Evolutionary conservation across 192 early-diverging fungal species (phyloP), one percentile per base, ranked within the genome.

Genomic region (Entomortierella beljakovae): DNA sequence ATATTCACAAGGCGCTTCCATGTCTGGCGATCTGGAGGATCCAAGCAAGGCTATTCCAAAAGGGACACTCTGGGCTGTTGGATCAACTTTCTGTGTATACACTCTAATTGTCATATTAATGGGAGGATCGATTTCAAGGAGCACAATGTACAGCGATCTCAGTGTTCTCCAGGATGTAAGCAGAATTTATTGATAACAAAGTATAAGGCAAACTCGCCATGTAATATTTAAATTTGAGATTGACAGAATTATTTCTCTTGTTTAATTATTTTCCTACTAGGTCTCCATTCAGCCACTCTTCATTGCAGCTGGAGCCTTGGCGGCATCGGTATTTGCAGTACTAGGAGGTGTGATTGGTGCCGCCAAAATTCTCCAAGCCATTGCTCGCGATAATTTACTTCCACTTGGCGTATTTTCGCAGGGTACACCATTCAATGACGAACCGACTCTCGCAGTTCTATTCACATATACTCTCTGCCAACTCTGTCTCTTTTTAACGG

Each of bases 1-100:
- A 1, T 13, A 57, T 34, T 11, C 18, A 5, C 15, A 6, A 57
- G 91, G 91, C 23, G 91, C 90, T 0, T 90, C 90, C 25, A 87
- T 92, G 87, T 90, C 89, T n/a, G 89, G 90, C 25, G 83, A 88
- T 40, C 81, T 92, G 53, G 82, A 87, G 61, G 88, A 88, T 62
- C 91, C 91, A 8, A 86, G 87, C 75, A 83, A 88, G 53, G 89
- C 90, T 1, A 92, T 92, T 15, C 90, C 91, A 0, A 82, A 80
- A 46, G 91, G 91, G 64, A 92, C 91, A 7, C 74, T 91, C 54
- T 85, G 82, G 80, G 91, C 87, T 6, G 84, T 90, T 5, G 69
- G 80, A 42, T 70, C 89, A 3, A 89, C 89, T 2, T 88, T 86
- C 58, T 55, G 85, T 20, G 74, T 86, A 8, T 92, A 90, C 70